Base-by-base conservation (phyloP, 2,329 filamentous ascomycete species). In the Kalaharituber pfeilii region DNA sequence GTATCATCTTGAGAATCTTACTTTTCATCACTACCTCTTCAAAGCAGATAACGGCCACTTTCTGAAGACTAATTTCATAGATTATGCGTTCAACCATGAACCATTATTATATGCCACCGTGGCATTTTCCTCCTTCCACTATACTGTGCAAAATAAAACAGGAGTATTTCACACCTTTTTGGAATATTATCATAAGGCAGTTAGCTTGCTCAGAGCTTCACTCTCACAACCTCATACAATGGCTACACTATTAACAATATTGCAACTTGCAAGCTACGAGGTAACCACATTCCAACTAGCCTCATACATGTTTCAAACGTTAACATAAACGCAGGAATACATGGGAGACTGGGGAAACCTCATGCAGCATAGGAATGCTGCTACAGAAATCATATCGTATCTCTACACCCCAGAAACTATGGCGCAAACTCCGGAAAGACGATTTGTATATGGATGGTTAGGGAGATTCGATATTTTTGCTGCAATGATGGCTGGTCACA, bases 331-430 rank as follows among this genome's bases (percentile, higher is more conserved):
- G 26, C 63, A 94, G 86, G 91, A 96, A 69, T 93, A 87, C 63
- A 75, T 96, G 47, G 91, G 91, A 11, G 91, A 98, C 66, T 96
- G 87, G 87, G 79, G 93, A 52, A 95, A 93, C 63, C 73, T 96
- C 15, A 82, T 91, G 69, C 85, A 87, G 22, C 91, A 96, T 66
- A 88, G 95, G 66, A 86, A 83, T 65, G 91, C 89, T 9, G 91
- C 91, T 0, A 79, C 84, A 64, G 79, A 86, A 59, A 82, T 96
- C 62, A 71, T 96, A 47, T 82, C 76, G 1, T 78, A 82, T 44
- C 70, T 95, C 0, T 88, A 86, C 65, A 86, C 80, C 0, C 84
- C 86, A 0, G 73, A 87, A 58, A 82, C 79, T 0, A 79, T 85
- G 44, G 79, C 82, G 70, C 73, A 83, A 59, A 83, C 81, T 8